Evolutionary conservation across 768 basidiomycete species (phyloP).

Genomic region (Russula earlei): DNA sequence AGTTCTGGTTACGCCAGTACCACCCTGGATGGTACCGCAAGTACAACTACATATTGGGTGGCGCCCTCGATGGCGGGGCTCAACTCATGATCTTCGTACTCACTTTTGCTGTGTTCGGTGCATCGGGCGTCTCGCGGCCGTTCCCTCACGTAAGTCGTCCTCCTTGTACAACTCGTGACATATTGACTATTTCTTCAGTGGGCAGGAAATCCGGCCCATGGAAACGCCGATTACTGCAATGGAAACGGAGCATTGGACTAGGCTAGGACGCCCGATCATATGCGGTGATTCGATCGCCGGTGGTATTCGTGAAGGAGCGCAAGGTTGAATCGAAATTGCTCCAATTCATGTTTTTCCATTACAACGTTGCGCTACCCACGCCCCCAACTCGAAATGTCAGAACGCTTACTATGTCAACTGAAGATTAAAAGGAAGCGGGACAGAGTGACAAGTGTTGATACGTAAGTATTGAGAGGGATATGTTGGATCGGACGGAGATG

Average conservation of each 20-base stretch:
- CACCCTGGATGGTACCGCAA: conserved; percentile 47
- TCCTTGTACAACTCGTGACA: neutral
- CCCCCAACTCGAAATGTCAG: too few species aligned
- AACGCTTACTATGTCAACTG: too few species aligned
- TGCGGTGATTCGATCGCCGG: too few species aligned
- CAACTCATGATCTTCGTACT: conserved; percentile 57
- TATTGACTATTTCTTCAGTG: conserved; percentile 24
- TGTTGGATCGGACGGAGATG: too few species aligned
- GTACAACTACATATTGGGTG: conserved; percentile 60
- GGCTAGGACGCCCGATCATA: too few species aligned
- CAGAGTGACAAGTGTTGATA: too few species aligned
- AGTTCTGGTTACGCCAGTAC: conserved; percentile 27
- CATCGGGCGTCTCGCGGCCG: conserved; percentile 37
- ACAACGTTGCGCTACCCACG: neutral
- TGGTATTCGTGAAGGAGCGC: too few species aligned
- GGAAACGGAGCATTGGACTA: conserved; percentile 43
- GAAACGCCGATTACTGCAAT: conserved; percentile 52
- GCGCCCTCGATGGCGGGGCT: conserved; percentile 55
- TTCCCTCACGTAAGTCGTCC: conserved; percentile 32
- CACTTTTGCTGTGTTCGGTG: conserved; percentile 58
- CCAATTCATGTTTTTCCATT: too few species aligned
- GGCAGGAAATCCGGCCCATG: conserved; percentile 44
- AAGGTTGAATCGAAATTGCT: too few species aligned
- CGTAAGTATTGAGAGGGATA: too few species aligned
- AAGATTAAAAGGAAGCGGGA: too few species aligned